A percentile compares a stretch with the other conserved stretches of the same genome.
Conservation (phyloP, 2,329 filamentous ascomycete species). For the Cytospora piceicola region DNA sequence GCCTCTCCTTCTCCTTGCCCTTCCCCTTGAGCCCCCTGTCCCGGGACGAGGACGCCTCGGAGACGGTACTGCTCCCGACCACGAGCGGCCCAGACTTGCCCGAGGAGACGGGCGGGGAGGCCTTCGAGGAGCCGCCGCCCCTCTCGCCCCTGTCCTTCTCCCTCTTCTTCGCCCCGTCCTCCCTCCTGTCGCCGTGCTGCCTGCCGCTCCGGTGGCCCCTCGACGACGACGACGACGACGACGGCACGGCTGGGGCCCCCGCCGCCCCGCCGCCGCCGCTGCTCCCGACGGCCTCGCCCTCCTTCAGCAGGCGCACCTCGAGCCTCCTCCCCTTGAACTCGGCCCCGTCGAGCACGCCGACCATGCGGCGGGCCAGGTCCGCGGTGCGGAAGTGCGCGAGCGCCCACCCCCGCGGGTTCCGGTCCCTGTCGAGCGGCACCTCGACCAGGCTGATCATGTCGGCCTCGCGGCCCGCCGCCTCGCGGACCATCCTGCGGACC, state of each 20-base stretch:
- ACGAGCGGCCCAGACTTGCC: conserved; percentile 21
- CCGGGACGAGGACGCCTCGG: conserved; percentile 14
- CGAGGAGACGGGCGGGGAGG: conserved; percentile 9
- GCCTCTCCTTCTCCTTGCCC: conserved; percentile 23
- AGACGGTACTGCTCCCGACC: conserved; percentile 5
- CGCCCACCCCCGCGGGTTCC: conserved; percentile 24
- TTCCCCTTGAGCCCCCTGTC: conserved; percentile 19
- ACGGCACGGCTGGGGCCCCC: background rate
- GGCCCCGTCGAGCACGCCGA: conserved; percentile 19
- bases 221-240: background rate
- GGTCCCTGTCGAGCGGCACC: conserved; percentile 25
- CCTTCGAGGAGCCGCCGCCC: conserved; percentile 5
- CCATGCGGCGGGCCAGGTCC: conserved; percentile 25
- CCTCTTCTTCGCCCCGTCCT: conserved; percentile 21
- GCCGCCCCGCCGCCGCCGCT: conserved; percentile 6
- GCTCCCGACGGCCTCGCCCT: conserved; percentile 24
- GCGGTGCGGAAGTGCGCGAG: conserved; percentile 26
- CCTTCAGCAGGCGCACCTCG: conserved; percentile 29
- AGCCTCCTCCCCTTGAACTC: conserved; percentile 29
- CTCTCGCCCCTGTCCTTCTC: conserved; percentile 26
- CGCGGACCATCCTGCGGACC: conserved; percentile 28
- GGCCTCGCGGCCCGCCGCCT: conserved; percentile 25
- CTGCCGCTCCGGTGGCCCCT: conserved; percentile 12
- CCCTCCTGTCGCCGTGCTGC: conserved; percentile 19
- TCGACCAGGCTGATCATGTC: conserved; percentile 22